Base-by-base conservation (phyloP, 1,284 basidiomycete species). In the Ganoderma resinaceum region DNA sequence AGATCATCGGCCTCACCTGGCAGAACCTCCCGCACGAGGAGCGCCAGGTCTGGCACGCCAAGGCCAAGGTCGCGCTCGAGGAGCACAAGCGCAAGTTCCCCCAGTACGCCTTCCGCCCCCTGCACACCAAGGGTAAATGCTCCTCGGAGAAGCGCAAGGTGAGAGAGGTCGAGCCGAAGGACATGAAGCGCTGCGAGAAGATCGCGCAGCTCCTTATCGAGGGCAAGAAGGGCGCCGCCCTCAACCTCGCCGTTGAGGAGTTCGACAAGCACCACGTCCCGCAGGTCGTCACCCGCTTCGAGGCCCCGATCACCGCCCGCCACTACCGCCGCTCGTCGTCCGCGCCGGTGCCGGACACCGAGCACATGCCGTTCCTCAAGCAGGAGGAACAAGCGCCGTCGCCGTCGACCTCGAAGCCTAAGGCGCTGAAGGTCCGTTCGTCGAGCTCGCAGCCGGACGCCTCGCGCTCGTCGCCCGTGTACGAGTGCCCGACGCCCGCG, bases 201-300 rank as follows among this genome's bases (percentile, higher is more conserved):
- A 93, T 95, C 63, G 93, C 93, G n/a, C 87, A 91, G 78, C 82
- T 95, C 0, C 83, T 95, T 43, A 87, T 91, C 61, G 85, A 88
- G 72, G 93, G 93, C 23, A 91, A 90, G 79, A 92, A 89, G 74
- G 93, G 91, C 3, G 81, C 82, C 33, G 90, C 88, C 71, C 86
- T 95, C 63, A 88, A 92, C 73, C 84, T 80, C 18, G 92, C 90
- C 20, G 89, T 95, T 74, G 85, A 88, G 75, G 91, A 91, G 78
- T 92, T 92, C 78, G 91, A 93, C 78, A 85, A 85, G 73, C 78
- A 84, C 55, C 90, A 92, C 74, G 84, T 91, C 49, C 88, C 88
- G 4, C 84, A 87, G 76, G 79, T 91, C 73, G 83, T 90, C 40
- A 89, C 89, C 14, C 86, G 90, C 57, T 93, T 93, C 77, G 91